Evolutionary conservation across 108 stramenopile species (phyloP).

Genomic region (Cylindrotheca fusiformis): DNA sequence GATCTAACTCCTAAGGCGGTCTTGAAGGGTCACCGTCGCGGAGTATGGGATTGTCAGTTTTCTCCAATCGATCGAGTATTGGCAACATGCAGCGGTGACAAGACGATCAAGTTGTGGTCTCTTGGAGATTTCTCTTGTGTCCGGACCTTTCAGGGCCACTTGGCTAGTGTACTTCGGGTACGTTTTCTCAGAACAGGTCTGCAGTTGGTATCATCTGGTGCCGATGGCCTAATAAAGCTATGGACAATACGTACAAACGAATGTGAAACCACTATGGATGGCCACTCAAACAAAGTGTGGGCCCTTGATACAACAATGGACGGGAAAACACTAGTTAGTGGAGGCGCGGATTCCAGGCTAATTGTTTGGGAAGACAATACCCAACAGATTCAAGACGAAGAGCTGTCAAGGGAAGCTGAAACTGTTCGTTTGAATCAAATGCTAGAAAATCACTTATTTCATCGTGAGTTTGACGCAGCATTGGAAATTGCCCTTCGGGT

Average conservation of each 20-base stretch:
- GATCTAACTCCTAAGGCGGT: slow-evolving; percentile 80
- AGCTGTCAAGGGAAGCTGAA: slow-evolving; percentile 63
- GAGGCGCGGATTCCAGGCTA: slow-evolving; percentile 91
- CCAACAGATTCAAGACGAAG: slow-evolving; percentile 67
- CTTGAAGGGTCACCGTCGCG: slow-evolving; percentile 92
- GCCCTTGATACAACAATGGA: slow-evolving; percentile 72
- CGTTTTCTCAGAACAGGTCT: slow-evolving; percentile 76
- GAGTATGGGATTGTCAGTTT: slow-evolving; percentile 96
- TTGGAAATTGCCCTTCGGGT: slow-evolving; percentile 77
- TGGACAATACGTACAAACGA: slow-evolving; percentile 96
- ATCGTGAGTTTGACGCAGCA: slow-evolving; percentile 85
- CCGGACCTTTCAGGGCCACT: slow-evolving; percentile 93
- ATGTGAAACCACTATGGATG: slow-evolving; percentile 92
- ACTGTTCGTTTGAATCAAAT: slow-evolving; percentile 79
- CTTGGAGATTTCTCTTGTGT: slow-evolving; percentile 86
- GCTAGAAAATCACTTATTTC: slow-evolving; percentile 84
- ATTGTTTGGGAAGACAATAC: slow-evolving; percentile 94
- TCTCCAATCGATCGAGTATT: slow-evolving; percentile 91
- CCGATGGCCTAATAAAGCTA: slow-evolving; percentile 93
- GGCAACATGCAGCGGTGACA: slow-evolving; percentile 92
- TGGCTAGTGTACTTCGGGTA: slow-evolving; percentile 86
- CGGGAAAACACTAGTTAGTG: slow-evolving; percentile 75
- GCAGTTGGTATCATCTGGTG: slow-evolving; percentile 88
- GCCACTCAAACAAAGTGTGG: slow-evolving; percentile 93
- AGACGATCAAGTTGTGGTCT: slow-evolving; percentile 94